Conservation (phyloP, 441 rosid genomes). For the Metrosideros polymorpha region DNA sequence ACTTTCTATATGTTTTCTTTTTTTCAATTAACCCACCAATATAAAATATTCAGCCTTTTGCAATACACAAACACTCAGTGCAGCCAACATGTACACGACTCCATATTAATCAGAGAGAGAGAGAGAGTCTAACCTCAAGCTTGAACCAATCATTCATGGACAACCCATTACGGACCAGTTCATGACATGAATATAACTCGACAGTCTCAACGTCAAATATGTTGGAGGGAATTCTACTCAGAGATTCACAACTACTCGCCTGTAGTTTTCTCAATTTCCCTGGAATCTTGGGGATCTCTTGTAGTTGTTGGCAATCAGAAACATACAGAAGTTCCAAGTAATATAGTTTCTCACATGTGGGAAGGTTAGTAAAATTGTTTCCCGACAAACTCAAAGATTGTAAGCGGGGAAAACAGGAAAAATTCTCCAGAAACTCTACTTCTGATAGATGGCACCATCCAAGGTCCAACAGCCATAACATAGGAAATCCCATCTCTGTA, state of each 20-base stretch:
- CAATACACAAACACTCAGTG: neutral
- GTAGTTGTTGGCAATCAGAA: neutral
- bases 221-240: neutral
- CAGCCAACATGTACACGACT: neutral
- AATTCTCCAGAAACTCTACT: neutral
- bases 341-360: neutral
- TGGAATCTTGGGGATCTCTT: neutral
- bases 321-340: neutral
- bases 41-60: neutral
- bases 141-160: too few relatives aligned
- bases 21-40: neutral
- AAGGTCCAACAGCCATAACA: neutral
- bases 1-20: too few relatives aligned
- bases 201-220: neutral
- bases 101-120: too few relatives aligned
- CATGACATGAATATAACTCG: too few relatives aligned
- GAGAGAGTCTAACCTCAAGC: too few relatives aligned
- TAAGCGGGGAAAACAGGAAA: neutral
- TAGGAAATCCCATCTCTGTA: neutral
- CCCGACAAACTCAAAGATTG: neutral
- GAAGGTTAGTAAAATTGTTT: neutral
- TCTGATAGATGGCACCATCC: neutral
- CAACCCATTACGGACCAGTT: too few relatives aligned
- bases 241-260: neutral
- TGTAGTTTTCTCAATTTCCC: neutral